These are phyloP conservation scores for Zoysia japonica DNA, from an alignment of 176 grass and related monocot genomes.

Conservation along the genomic window DNA sequence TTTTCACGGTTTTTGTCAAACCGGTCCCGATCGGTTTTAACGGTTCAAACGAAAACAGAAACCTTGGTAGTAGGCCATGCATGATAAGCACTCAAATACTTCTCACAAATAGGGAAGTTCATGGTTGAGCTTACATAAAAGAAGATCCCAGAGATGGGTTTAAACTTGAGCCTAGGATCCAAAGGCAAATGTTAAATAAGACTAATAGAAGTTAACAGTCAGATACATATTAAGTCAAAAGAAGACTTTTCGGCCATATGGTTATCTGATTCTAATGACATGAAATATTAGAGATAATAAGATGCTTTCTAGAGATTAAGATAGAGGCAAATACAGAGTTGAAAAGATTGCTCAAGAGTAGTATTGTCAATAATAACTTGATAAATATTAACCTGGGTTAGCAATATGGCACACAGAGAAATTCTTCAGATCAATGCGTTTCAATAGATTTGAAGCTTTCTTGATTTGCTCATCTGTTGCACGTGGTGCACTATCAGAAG, in stretches of 20 bases:
- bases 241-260: neutral
- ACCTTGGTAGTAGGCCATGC: neutral
- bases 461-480: constrained; percentile 85
- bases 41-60: too few relatives aligned
- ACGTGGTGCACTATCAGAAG: constrained; percentile 52
- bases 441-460: constrained; percentile 71
- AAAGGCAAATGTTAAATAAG: neutral
- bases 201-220: neutral
- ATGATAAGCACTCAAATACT: constrained; percentile 19
- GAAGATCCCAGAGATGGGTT: neutral
- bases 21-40: too few relatives aligned
- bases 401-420: constrained; percentile 74
- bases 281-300: neutral
- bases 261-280: neutral
- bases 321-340: neutral
- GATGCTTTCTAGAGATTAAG: neutral
- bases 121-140: neutral
- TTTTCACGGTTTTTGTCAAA: too few relatives aligned
- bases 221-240: neutral
- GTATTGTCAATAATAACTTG: constrained; percentile 2
- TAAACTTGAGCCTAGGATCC: neutral
- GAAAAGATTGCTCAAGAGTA: neutral
- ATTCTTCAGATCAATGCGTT: constrained; percentile 76
- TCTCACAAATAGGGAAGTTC: neutral
- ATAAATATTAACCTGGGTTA: constrained; percentile 66